Evolutionary conservation across 306 rosid species (phyloP).

Genomic region (Pyrus pyrifolia): DNA sequence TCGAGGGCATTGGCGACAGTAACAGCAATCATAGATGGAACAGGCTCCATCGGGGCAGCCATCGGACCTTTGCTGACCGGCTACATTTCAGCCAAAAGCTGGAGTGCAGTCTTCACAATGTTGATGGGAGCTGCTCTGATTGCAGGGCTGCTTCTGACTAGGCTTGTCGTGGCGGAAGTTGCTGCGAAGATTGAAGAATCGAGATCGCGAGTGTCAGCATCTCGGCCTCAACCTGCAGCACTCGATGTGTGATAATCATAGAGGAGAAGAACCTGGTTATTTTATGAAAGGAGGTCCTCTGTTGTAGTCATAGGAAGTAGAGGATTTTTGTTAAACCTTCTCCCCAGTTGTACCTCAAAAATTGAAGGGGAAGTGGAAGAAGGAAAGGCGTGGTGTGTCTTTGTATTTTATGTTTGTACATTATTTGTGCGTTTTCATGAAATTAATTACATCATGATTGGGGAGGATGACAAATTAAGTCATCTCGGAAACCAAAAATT

Average conservation of each 20-base stretch:
- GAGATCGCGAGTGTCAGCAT: slow-evolving; percentile 31
- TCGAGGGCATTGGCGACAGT: slow-evolving; percentile 94
- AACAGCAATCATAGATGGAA: slow-evolving; percentile 92
- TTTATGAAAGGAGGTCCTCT: background rate
- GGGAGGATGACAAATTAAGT: slow-evolving; percentile 6
- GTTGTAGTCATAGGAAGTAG: slow-evolving; percentile 21
- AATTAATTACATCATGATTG: slow-evolving; percentile 12
- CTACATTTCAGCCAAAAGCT: slow-evolving; percentile 72
- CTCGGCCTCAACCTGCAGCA: slow-evolving; percentile 18
- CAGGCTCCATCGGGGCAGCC: slow-evolving; percentile 97
- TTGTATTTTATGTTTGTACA: slow-evolving; percentile 25
- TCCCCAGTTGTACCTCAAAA: slow-evolving; percentile 6
- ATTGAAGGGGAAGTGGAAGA: background rate
- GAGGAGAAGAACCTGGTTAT: background rate
- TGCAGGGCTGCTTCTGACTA: slow-evolving; percentile 84
- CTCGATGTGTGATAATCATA: slow-evolving; percentile 31
- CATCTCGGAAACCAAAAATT: background rate
- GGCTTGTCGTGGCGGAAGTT: slow-evolving; percentile 79
- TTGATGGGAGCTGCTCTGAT: slow-evolving; percentile 81
- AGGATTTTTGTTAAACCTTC: slow-evolving; percentile 25
- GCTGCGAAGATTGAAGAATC: slow-evolving; percentile 62
- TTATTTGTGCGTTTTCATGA: slow-evolving; percentile 11
- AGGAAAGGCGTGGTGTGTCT: background rate
- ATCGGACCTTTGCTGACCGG: slow-evolving; percentile 88
- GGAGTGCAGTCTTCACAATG: slow-evolving; percentile 90